Percentiles rank a stretch among this genome's conserved stretches.
Evolutionary conservation across 208 protist genomes (phyloP).

Genomic region (Trypanosoma theileri): DNA sequence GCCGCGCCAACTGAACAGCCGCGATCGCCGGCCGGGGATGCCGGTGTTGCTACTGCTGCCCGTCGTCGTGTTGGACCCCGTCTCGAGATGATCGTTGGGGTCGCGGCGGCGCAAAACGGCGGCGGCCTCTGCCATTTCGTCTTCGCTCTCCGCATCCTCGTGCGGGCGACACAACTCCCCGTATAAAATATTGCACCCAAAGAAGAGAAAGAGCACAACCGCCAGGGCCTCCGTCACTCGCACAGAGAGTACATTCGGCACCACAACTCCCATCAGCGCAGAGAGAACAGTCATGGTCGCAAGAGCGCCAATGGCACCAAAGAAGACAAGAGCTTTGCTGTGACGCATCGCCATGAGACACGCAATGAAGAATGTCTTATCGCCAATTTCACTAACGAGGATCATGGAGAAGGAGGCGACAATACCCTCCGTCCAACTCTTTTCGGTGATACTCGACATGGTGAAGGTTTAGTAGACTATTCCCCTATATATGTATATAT

Average conservation of each 20-base stretch:
- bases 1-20: conserved; percentile 5
- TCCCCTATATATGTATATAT: background rate
- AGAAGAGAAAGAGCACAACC: conserved; percentile 87
- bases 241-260: conserved; percentile 84
- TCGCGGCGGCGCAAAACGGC: conserved; percentile 79
- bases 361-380: conserved; percentile 97
- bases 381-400: conserved; percentile 92
- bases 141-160: conserved; percentile 72
- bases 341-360: conserved; percentile 95
- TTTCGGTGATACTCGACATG: background rate
- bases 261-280: conserved; percentile 75
- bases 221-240: conserved; percentile 86
- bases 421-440: conserved; percentile 72
- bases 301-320: conserved; percentile 85
- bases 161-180: conserved; percentile 51
- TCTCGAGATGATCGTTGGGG: conserved; percentile 61
- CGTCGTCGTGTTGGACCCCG: background rate
- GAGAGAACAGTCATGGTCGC: conserved; percentile 94
- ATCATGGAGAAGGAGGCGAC: conserved; percentile 90
- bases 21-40: conserved; percentile 50
- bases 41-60: conserved; percentile 36
- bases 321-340: conserved; percentile 76
- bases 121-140: conserved; percentile 88
- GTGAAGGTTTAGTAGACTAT: background rate
- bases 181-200: conserved; percentile 88